These are phyloP conservation scores for Vaccinium myrtillus DNA, from an alignment of 148 eudicot species.

Conservation along the genomic window DNA sequence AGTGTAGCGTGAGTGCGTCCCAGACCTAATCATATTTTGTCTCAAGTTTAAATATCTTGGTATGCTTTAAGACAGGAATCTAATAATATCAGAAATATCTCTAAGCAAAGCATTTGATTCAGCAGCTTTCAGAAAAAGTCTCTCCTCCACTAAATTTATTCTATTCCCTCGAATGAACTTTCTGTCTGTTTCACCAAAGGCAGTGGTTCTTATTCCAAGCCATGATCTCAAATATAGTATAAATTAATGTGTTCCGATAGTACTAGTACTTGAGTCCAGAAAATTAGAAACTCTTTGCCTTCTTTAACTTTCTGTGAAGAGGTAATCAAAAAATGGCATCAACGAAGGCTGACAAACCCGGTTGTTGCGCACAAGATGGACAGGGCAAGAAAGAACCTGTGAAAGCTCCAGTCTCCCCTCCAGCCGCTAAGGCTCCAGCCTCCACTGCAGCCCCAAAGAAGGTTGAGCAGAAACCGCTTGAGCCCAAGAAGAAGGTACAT, in stretches of 20 bases:
- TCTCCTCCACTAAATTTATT: not conserved
- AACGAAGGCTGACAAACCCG: constrained; percentile 30
- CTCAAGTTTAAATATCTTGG: not conserved
- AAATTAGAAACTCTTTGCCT: not conserved
- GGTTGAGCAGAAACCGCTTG: constrained; percentile 28
- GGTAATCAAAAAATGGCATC: constrained; percentile 32
- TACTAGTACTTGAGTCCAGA: not conserved
- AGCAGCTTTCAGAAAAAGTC: not conserved
- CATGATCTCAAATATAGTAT: not conserved
- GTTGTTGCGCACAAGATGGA: constrained; percentile 16
- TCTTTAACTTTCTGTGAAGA: not conserved
- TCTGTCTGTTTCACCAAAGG: not conserved
- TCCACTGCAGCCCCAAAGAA: constrained; percentile 26
- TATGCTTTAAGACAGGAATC: not conserved
- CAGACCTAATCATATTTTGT: not conserved
- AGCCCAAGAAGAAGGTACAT: constrained; percentile 33
- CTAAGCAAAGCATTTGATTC: not conserved
- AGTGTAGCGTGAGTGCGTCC: too few species aligned
- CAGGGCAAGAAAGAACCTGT: constrained; percentile 28
- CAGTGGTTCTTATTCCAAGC: not conserved
- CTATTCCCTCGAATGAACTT: not conserved
- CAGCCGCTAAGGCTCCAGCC: not conserved
- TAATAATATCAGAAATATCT: not conserved
- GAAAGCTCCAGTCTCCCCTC: constrained; percentile 28
- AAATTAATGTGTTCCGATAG: not conserved